Conservation (phyloP, 495 filamentous ascomycete species). For the Evansstolkia leycettana region DNA sequence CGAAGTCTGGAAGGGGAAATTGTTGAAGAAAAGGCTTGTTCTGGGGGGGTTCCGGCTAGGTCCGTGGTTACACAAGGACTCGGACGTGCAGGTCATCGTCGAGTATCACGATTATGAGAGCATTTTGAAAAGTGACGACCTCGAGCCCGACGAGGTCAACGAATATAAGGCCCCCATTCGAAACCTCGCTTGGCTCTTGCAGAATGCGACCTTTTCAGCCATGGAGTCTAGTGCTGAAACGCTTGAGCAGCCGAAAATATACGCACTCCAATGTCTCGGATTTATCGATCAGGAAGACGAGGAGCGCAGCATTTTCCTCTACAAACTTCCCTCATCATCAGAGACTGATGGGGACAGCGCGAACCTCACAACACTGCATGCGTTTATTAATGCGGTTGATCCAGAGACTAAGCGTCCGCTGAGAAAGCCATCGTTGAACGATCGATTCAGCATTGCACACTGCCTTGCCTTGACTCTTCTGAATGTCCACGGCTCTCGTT, state of each 20-base stretch:
- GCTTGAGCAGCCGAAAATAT: slow-evolving; percentile 11
- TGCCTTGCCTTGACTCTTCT: slow-evolving; percentile 11
- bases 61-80: slow-evolving; percentile 4
- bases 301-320: slow-evolving; percentile 8
- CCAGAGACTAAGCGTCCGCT: slow-evolving; percentile 4
- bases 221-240: neutral
- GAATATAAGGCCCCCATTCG: slow-evolving; percentile 9
- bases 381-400: slow-evolving; percentile 9
- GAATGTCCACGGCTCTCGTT: slow-evolving; percentile 13
- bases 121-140: slow-evolving; percentile 6
- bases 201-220: slow-evolving; percentile 9
- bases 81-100: slow-evolving; percentile 4
- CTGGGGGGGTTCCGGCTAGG: slow-evolving; percentile 7
- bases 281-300: slow-evolving; percentile 10
- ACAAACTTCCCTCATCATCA: slow-evolving; percentile 6
- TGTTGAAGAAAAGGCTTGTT: slow-evolving; percentile 3
- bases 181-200: slow-evolving; percentile 10
- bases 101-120: slow-evolving; percentile 12
- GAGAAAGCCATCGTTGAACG: slow-evolving; percentile 7
- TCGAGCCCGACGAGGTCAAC: slow-evolving; percentile 7
- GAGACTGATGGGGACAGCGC: neutral
- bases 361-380: slow-evolving; percentile 9
- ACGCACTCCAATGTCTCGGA: slow-evolving; percentile 9
- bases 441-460: slow-evolving; percentile 14
- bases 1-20: slow-evolving; percentile 8